A percentile compares a stretch with the other conserved stretches of the same genome.
Conservation (phyloP, 148 eudicot genomes). For the Silene latifolia region DNA sequence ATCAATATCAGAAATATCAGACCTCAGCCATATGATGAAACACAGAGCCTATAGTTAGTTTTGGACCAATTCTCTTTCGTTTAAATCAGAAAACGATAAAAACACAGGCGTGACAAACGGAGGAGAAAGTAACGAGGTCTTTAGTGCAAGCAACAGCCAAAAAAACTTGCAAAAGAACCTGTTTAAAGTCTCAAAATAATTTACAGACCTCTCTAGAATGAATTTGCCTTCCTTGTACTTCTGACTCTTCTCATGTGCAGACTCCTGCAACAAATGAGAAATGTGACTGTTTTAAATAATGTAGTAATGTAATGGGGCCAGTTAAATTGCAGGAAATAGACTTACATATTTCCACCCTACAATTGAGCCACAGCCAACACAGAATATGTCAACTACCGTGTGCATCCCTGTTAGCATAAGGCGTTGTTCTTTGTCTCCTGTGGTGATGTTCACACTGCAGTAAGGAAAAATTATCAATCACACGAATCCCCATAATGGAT, state of each 20-base stretch:
- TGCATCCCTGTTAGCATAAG: slow-evolving; percentile 88
- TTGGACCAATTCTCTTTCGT: background rate
- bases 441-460: slow-evolving; percentile 64
- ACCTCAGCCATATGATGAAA: background rate
- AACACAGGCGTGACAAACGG: background rate
- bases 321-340: background rate
- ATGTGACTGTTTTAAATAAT: slow-evolving; percentile 2
- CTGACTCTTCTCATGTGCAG: slow-evolving; percentile 60
- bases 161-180: background rate
- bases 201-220: slow-evolving; percentile 26
- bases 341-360: slow-evolving; percentile 96
- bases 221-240: slow-evolving; percentile 59
- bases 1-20: too few relatives aligned
- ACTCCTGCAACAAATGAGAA: slow-evolving; percentile 43
- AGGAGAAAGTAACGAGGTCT: background rate
- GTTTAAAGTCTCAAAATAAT: background rate
- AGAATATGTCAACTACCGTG: slow-evolving; percentile 72
- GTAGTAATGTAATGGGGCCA: background rate
- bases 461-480: background rate
- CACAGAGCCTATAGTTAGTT: background rate
- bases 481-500: background rate
- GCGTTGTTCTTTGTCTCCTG: slow-evolving; percentile 69
- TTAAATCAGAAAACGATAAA: too few relatives aligned
- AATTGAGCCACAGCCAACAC: slow-evolving; percentile 75
- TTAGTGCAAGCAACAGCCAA: slow-evolving; percentile 5